Conservation (phyloP, 2,329 filamentous ascomycete species). For the Trichoderma asperellum region DNA sequence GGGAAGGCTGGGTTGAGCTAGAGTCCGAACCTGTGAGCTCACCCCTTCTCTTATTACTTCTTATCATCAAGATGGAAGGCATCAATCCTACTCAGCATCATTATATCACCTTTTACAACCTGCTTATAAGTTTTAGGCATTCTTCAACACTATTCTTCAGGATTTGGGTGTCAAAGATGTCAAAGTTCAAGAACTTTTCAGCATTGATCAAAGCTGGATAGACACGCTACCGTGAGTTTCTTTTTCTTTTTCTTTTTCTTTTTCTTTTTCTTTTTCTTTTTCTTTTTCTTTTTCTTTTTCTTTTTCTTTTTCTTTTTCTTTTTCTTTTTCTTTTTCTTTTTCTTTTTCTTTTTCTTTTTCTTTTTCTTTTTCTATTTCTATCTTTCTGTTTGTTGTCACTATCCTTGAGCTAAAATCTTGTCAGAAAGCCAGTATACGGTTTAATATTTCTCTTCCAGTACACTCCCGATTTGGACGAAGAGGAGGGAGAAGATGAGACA, state of each 20-base stretch:
- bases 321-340: no score
- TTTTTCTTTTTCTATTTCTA: no score
- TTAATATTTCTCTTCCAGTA: conserved; percentile 88
- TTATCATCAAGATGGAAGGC: not conserved
- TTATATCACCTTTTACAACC: not conserved
- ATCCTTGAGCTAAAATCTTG: not conserved
- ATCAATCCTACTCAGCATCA: no score
- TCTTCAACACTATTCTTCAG: conserved; percentile 83
- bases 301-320: no score
- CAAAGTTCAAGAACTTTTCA: conserved; percentile 76
- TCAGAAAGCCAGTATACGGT: conserved; percentile 74
- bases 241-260: not conserved
- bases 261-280: no score
- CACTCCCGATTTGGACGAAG: conserved; percentile 59
- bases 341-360: no score
- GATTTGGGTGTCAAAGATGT: conserved; percentile 76
- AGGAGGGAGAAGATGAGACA: conserved; percentile 54
- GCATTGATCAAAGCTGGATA: conserved; percentile 69
- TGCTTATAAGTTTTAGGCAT: conserved; percentile 56
- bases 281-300: no score
- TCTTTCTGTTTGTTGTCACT: not conserved
- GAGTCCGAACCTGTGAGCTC: conserved; percentile 83
- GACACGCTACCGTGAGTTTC: conserved; percentile 62
- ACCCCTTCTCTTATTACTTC: not conserved
- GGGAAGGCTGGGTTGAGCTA: conserved; percentile 79